Evolutionary conservation across 192 early-diverging fungal genomes (phyloP).

Genomic region (Umbelopsis isabellina): DNA sequence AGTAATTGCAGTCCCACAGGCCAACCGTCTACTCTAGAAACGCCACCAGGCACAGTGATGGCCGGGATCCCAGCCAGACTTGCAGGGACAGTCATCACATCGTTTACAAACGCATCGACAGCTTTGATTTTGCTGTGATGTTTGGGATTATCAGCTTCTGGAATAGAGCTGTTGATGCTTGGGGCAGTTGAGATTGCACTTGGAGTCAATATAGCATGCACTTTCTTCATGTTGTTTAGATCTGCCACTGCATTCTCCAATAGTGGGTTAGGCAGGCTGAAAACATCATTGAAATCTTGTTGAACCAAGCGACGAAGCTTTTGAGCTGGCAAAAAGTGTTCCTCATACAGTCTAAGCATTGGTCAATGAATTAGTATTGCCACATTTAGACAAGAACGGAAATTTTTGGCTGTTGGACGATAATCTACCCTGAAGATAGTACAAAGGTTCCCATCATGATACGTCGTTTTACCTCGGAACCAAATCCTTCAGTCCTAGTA

Average conservation of each 20-base stretch:
- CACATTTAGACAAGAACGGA: constrained; percentile 25
- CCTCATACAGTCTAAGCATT: constrained; percentile 56
- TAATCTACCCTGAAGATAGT: constrained; percentile 69
- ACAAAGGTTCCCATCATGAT: constrained; percentile 89
- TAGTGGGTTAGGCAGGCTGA: constrained; percentile 65
- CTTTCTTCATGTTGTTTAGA: constrained; percentile 27
- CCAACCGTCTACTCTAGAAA: constrained; percentile 47
- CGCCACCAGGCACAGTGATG: constrained; percentile 64
- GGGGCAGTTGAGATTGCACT: constrained; percentile 78
- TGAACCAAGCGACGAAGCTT: constrained; percentile 79
- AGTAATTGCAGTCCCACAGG: constrained; percentile 87
- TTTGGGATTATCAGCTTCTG: background rate
- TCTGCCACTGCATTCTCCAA: constrained; percentile 11
- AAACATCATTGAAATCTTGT: constrained; percentile 76
- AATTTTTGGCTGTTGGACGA: constrained; percentile 3
- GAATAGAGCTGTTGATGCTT: constrained; percentile 37
- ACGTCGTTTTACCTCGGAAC: constrained; percentile 79
- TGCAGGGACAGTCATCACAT: constrained; percentile 89
- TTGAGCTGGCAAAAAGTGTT: constrained; percentile 82
- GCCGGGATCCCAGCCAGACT: constrained; percentile 85
- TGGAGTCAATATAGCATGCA: constrained; percentile 84
- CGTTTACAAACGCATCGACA: constrained; percentile 74
- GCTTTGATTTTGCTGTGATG: constrained; percentile 35
- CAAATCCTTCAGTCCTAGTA: constrained; percentile 74
- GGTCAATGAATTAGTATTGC: too few relatives aligned